These are phyloP conservation scores for Blastocystis sp. DNA, from an alignment of 352 stramenopile species.

Conservation along the genomic window DNA sequence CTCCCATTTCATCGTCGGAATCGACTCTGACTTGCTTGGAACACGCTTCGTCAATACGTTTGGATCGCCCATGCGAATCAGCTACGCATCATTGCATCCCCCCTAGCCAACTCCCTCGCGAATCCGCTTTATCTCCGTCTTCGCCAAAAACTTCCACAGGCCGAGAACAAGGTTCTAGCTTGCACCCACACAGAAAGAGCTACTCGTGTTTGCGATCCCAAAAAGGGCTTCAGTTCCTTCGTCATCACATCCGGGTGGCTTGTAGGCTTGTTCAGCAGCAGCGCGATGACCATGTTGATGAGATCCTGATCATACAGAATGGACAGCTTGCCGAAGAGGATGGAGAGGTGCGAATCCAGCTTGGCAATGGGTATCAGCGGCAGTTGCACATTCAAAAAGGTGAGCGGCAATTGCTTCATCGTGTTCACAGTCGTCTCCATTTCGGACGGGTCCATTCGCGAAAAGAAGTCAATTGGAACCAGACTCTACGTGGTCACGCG, in stretches of 20 bases:
- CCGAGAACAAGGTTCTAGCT: constrained; percentile 35
- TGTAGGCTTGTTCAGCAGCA: constrained; percentile 33
- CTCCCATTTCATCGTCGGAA: background rate
- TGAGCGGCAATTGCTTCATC: constrained; percentile 23
- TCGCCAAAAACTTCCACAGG: constrained; percentile 49
- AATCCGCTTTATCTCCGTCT: constrained; percentile 43
- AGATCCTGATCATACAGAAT: constrained; percentile 64
- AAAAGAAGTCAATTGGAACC: constrained; percentile 34
- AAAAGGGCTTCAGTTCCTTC: constrained; percentile 15
- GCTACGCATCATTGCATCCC: background rate
- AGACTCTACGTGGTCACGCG: background rate
- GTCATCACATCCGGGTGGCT: constrained; percentile 26
- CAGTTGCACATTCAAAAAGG: constrained; percentile 32
- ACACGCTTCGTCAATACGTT: background rate
- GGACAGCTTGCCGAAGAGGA: constrained; percentile 22
- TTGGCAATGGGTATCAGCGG: constrained; percentile 15
- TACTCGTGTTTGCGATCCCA: constrained; percentile 55
- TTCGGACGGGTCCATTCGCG: constrained; percentile 52
- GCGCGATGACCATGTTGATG: constrained; percentile 51
- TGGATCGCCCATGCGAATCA: constrained; percentile 26
- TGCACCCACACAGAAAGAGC: background rate
- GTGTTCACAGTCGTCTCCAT: constrained; percentile 48
- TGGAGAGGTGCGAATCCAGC: constrained; percentile 43
- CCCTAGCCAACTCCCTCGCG: background rate
- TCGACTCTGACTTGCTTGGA: background rate